These are phyloP conservation scores for Citrus mangshanensis DNA, from an alignment of 345 rosid species.

Conservation along the genomic window DNA sequence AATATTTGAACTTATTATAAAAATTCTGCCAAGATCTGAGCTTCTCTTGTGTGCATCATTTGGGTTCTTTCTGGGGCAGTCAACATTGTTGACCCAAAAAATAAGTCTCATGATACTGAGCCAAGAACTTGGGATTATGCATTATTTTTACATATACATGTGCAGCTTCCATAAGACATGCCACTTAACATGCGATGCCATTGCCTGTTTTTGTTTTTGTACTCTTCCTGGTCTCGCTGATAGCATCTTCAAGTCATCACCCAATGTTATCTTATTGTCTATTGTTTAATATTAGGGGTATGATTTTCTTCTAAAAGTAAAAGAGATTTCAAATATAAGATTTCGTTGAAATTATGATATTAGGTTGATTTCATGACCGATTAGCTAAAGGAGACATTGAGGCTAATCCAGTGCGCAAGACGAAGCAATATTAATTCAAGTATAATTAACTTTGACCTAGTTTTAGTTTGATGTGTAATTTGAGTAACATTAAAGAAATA, in stretches of 20 bases:
- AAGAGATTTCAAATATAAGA: not conserved
- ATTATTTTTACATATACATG: not conserved
- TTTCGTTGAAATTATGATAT: too few species aligned
- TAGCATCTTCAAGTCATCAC: not conserved
- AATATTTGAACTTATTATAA: too few species aligned
- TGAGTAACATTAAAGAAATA: too few species aligned
- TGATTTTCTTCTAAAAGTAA: too few species aligned
- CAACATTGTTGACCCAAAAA: slow-evolving; percentile 2
- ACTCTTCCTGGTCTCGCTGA: not conserved
- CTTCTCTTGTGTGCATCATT: too few species aligned
- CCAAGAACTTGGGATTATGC: slow-evolving; percentile 7
- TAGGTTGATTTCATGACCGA: not conserved
- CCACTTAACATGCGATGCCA: slow-evolving; percentile 11
- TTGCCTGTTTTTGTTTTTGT: not conserved
- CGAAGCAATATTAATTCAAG: too few species aligned
- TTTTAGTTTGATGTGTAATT: too few species aligned
- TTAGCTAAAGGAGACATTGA: too few species aligned
- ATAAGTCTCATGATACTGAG: not conserved
- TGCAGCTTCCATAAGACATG: slow-evolving; percentile 19
- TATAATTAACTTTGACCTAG: too few species aligned
- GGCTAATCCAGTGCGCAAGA: too few species aligned
- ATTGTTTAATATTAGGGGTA: too few species aligned
- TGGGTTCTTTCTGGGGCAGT: slow-evolving; percentile 5
- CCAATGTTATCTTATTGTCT: not conserved
- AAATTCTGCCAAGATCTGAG: not conserved